Evolutionary conservation across 306 rosid genomes (phyloP), one percentile per base, ranked within the genome.

Genomic region (Mimosa pudica): DNA sequence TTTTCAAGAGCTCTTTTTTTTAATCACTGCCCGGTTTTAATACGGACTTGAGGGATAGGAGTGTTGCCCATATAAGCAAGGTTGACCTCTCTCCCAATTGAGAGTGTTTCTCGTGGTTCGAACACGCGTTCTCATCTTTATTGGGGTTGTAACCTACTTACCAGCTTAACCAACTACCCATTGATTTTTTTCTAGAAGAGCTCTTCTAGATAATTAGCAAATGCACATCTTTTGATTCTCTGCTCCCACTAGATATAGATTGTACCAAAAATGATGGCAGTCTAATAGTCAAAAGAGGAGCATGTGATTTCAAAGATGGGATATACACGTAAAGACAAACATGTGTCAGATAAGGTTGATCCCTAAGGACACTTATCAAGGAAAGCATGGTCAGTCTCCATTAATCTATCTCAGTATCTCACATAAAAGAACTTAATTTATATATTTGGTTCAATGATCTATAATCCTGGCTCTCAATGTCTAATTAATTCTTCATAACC

Each of bases 271-370:
- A 54, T 80, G 79, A 73, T 66, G 82, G 81, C 80, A 80, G 84
- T 63, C 49, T 83, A 73, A 54, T 83, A 69, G 89, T 83, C 89
- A 86, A 83, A 80, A 83, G 78, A 77, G 70, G 84, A 42, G 89
- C 52, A 68, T 44, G 73, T 68, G 89, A 86, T 52, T 77, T 77
- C 85, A 73, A 35, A 72, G 64, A 45, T 67, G 82, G 80, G 84
- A 75, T 71, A 79, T 76, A 58, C 13, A 44, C 30, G 18, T 18
- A 68, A 71, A 79, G 88, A 82, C 86, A 85, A 82, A 8, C 48
- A 20, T 33, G 80, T 76, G 85, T 80, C 85, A 80, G 89, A 83
- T 62, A 24, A 61, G 41, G 6, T 73, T 80, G 1, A 80, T 83
- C 86, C 74, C 41, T 35, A 73, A 80, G 76, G 78, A 69, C 80